Evolutionary conservation across 2,329 filamentous ascomycete genomes (phyloP), one percentile per base, ranked within the genome.

Genomic region (Elsinoe perseae): DNA sequence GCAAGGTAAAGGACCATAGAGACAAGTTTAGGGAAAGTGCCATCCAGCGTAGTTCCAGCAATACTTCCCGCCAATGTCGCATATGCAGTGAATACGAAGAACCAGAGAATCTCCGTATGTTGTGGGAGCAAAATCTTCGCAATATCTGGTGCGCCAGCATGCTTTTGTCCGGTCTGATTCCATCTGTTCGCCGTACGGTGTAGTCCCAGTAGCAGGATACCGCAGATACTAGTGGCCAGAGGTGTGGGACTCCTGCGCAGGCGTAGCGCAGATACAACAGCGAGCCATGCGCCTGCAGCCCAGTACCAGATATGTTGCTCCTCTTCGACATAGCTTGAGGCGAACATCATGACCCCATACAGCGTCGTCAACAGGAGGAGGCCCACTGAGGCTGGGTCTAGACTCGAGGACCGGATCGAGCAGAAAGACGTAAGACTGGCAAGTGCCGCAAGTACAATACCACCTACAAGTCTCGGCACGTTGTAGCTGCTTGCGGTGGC

Each of bases 261-360:
- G 2, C 36, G 21, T 9, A 25, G 20, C 3, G 36, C 38, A 10
- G 54, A 50, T 16, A 83, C 68, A 1, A 65, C 34, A 3, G 61
- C 44, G 43, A 77, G 71, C 87, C 87, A 95, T 5, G 82, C 80
- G 0, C 86, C 84, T 0, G 85, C 80, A 1, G 82, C 73, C 90
- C 92, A 97, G 72, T 98, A 97, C 93, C 93, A 98, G 68, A 95
- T 96, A 63, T 97, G 89, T 50, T 98, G 93, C 69, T 98, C 93
- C 72, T 98, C 93, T 70, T 98, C 93, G 1, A 98, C 89, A 69
- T 93, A 98, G 66, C 91, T 97, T 68, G 89, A 95, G 8, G 91
- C 92, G 72, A 97, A 97, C 91, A 97, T 97, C 83, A 96, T 95
- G 34, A 82, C 69, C 1, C 85, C 83, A 66, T 97, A 95, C 4